These are phyloP conservation scores for Eutreptiella sp. DNA, from an alignment of 208 protist genomes.

Conservation along the genomic window DNA sequence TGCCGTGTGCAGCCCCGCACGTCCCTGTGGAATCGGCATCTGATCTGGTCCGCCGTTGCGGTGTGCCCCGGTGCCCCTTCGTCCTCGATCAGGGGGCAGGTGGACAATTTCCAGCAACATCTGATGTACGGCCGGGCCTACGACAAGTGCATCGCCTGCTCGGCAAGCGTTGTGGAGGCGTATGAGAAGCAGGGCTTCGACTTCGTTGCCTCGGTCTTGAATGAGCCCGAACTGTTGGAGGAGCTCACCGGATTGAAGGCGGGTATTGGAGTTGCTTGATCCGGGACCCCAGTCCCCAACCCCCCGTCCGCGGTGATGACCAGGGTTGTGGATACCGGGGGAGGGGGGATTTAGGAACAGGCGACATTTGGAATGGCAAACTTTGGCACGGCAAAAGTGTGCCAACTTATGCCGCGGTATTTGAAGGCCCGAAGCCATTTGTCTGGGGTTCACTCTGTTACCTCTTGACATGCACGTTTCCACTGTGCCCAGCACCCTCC, in stretches of 20 bases:
- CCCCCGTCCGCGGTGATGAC: no score
- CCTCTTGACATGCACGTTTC: no score
- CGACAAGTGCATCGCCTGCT: slow-evolving; percentile 86
- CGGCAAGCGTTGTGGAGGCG: slow-evolving; percentile 53
- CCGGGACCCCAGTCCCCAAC: no score
- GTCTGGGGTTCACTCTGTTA: no score
- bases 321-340: no score
- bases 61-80: slow-evolving; percentile 39
- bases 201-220: slow-evolving; percentile 83
- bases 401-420: no score
- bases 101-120: slow-evolving; percentile 59
- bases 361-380: no score
- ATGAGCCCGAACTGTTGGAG: slow-evolving; percentile 68
- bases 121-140: slow-evolving; percentile 64
- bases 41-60: neutral
- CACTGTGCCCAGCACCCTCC: no score
- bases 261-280: no score
- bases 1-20: slow-evolving; percentile 2
- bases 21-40: slow-evolving; percentile 18
- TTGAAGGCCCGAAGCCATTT: no score
- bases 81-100: slow-evolving; percentile 69
- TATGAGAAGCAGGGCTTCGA: slow-evolving; percentile 60
- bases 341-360: no score
- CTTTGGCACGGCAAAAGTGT: no score
- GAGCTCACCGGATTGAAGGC: slow-evolving; percentile 58